Evolutionary conservation across 163 green algal species (phyloP).

Genomic region (Chlorella variabilis): DNA sequence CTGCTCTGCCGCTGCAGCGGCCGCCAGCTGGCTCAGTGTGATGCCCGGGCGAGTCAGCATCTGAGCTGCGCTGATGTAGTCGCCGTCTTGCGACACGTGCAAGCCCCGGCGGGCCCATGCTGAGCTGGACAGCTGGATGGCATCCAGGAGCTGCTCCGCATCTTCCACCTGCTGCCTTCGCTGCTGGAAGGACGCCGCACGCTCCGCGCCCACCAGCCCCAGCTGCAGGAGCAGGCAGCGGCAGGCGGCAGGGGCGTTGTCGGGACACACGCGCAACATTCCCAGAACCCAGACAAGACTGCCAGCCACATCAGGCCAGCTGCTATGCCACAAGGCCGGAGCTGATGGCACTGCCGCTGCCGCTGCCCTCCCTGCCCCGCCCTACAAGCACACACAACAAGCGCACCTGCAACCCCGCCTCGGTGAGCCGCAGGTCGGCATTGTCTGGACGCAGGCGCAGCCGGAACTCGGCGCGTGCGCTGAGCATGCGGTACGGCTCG

Average conservation of each 20-base stretch:
- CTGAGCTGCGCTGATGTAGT: constrained; percentile 35
- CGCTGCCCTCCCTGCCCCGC: too few species aligned
- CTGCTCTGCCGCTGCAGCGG: constrained; percentile 27
- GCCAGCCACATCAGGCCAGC: too few species aligned
- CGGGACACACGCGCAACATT: too few species aligned
- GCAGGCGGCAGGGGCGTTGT: neutral
- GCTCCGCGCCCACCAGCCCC: constrained; percentile 23
- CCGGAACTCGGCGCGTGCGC: constrained; percentile 65
- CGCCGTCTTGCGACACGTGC: constrained; percentile 42
- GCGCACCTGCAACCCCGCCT: constrained; percentile 44
- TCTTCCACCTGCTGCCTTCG: constrained; percentile 2
- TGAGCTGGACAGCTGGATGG: constrained; percentile 34
- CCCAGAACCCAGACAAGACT: too few species aligned
- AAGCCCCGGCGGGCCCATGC: constrained; percentile 49
- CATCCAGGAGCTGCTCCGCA: constrained; percentile 35
- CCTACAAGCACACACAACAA: neutral
- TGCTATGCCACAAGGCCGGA: too few species aligned
- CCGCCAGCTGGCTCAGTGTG: constrained; percentile 41
- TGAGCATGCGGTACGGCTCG: constrained; percentile 83
- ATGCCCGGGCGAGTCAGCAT: constrained; percentile 54
- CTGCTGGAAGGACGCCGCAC: constrained; percentile 25
- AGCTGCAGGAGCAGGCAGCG: neutral
- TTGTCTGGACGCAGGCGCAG: constrained; percentile 70
- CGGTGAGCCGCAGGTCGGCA: constrained; percentile 66
- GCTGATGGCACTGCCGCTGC: too few species aligned